Evolutionary conservation across 768 basidiomycete species (phyloP).

Genomic region (Phlebiopsis gigantea): DNA sequence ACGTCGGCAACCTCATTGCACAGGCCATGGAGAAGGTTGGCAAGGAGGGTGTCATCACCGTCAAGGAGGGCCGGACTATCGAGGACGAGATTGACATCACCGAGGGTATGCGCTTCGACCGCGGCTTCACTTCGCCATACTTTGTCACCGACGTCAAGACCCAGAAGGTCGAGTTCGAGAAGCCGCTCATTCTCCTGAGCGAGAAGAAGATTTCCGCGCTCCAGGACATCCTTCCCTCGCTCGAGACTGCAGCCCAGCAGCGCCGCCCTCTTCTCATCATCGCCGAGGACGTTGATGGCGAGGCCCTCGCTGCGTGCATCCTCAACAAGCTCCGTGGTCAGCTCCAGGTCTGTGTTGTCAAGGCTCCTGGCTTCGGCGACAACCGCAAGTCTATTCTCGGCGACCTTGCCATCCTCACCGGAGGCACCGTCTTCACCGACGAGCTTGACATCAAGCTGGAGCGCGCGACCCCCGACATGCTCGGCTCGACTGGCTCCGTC

Average conservation of each 20-base stretch:
- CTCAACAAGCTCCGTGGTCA: constrained; percentile 99
- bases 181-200: constrained; percentile 86
- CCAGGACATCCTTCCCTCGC: constrained; percentile 91
- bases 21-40: constrained; percentile 99
- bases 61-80: constrained; percentile 97
- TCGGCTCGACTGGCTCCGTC: constrained; percentile 86
- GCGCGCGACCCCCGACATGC: constrained; percentile 79
- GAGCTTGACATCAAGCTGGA: constrained; percentile 94
- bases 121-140: constrained; percentile 96
- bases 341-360: constrained; percentile 89
- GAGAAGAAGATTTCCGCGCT: constrained; percentile 98
- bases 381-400: constrained; percentile 98
- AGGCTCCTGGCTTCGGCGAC: constrained; percentile 98
- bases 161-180: constrained; percentile 96
- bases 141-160: constrained; percentile 97
- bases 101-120: constrained; percentile 99
- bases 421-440: constrained; percentile 95
- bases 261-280: constrained; percentile 94
- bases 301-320: constrained; percentile 95
- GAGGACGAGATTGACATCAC: constrained; percentile 99
- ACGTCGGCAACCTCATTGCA: constrained; percentile 92
- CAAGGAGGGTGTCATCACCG: constrained; percentile 99
- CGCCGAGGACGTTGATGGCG: constrained; percentile 96
- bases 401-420: constrained; percentile 94
- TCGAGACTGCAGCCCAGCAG: constrained; percentile 74